These are phyloP conservation scores for Moelleriella libera DNA, from an alignment of 2,329 filamentous ascomycete species.

Conservation along the genomic window DNA sequence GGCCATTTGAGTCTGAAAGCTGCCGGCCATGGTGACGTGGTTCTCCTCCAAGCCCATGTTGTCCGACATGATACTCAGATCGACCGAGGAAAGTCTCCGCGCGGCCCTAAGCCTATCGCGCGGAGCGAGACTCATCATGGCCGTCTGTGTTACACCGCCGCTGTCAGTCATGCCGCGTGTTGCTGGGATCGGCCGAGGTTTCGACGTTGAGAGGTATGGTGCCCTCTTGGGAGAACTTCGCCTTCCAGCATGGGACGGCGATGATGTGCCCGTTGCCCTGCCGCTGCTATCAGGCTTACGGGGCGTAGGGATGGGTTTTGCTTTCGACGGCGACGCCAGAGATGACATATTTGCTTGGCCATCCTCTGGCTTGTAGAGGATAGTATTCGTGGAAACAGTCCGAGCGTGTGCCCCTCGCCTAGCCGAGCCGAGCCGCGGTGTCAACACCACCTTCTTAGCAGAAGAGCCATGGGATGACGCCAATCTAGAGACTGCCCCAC, in stretches of 20 bases:
- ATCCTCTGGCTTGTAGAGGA: conserved; percentile 62
- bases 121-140: conserved; percentile 37
- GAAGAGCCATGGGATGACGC: conserved; percentile 19
- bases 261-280: conserved; percentile 11
- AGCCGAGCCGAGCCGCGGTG: conserved; percentile 17
- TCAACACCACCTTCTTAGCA: conserved; percentile 10
- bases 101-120: conserved; percentile 21
- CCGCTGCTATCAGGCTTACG: conserved; percentile 24
- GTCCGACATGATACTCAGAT: conserved; percentile 63
- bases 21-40: conserved; percentile 52
- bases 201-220: conserved; percentile 28
- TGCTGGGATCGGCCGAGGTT: conserved; percentile 42
- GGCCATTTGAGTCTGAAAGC: conserved; percentile 70
- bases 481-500: conserved; percentile 23
- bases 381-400: conserved; percentile 69
- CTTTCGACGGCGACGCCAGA: conserved; percentile 25
- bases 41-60: conserved; percentile 44
- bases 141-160: conserved; percentile 23
- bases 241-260: conserved; percentile 20
- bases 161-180: conserved; percentile 20
- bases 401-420: conserved; percentile 45
- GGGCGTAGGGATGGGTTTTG: conserved; percentile 7
- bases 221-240: conserved; percentile 32
- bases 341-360: conserved; percentile 23
- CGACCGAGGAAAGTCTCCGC: conserved; percentile 46